Base-by-base conservation (phyloP, 306 rosid species). In the Citrullus mucosospermus region DNA sequence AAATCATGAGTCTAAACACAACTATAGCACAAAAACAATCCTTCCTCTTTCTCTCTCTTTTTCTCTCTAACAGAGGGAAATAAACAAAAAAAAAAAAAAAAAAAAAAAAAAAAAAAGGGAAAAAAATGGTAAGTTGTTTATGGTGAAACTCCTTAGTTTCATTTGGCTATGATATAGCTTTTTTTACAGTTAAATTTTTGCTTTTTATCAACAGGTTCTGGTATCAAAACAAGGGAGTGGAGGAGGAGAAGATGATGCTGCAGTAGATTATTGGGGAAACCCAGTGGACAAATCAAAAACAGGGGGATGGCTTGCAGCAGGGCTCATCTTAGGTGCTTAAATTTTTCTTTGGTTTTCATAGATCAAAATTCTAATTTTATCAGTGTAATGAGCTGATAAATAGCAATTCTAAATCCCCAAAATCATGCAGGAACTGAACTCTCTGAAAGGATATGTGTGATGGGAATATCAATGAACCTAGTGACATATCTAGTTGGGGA, bases 291-390 rank as follows among this genome's bases (percentile, higher is more conserved):
- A 91, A 74, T 81, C 88, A 28, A 91, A 84, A 74, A 89, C 93
- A 13, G 97, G 98, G 2, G 91, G 97, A 46, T 95, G 98, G 98
- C 82, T 92, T 67, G 97, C 88, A 58, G 96, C 97, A 59, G 97
- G 96, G 73, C 93, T 95, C 63, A 91, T 89, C 84, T 87, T 95
- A 91, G 97, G 98, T 95, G 44, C 78, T 82, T 72, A 15, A 32
- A 44, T 28, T 59, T 78, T 28, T 20, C 38, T 60, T 17, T 48
- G 25, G 41, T 72, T 72, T 72, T 20, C 43, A 28, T 43, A 28
- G 25, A 48, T 18, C n/a, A n/a, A 69, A 11, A 11, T 0, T 22
- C n/a, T 25, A 20, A 44, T 2, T 69, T 50, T 28, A 48, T 28
- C 39, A 25, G 17, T 20, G 76, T 44, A 70, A 70, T 70, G 17